A percentile compares a stretch with the other conserved stretches of the same genome.
These are phyloP conservation scores for Linnemannia elongata DNA, from an alignment of 192 early-diverging fungal genomes.

Conservation along the genomic window DNA sequence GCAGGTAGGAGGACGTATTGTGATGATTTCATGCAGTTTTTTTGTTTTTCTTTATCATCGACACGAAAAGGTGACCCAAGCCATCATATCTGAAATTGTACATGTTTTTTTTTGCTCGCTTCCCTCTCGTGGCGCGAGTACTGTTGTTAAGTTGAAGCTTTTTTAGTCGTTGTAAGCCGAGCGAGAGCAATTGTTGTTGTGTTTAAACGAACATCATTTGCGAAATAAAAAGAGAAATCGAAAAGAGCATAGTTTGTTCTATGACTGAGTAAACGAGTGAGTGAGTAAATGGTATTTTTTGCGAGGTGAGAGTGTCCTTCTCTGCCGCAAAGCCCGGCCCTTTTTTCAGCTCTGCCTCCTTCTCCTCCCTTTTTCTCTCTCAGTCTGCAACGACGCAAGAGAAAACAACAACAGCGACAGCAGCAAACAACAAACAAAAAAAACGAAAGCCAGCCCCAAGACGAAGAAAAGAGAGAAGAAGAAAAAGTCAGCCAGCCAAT, in stretches of 20 bases:
- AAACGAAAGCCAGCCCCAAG: neutral
- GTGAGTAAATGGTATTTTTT: too few species aligned
- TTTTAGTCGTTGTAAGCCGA: too few species aligned
- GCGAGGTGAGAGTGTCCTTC: neutral
- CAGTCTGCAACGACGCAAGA: neutral
- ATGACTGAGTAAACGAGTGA: neutral
- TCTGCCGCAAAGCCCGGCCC: neutral
- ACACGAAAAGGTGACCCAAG: too few species aligned
- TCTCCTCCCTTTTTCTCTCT: neutral
- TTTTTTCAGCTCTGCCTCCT: neutral
- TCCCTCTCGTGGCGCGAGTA: too few species aligned
- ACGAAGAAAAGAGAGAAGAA: neutral
- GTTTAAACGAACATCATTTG: too few species aligned
- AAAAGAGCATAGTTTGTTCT: neutral
- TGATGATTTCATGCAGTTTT: constrained; percentile 1
- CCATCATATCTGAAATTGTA: too few species aligned
- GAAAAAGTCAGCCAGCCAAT: neutral
- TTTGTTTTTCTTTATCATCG: neutral
- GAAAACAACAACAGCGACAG: neutral
- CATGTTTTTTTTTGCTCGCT: too few species aligned
- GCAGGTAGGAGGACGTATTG: neutral
- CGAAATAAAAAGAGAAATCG: too few species aligned
- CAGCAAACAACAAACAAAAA: too few species aligned
- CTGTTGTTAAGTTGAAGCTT: too few species aligned
- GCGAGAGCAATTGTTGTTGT: too few species aligned